Conservation (phyloP, 2,329 filamentous ascomycete species). For the Amesomyces nigricolor region DNA sequence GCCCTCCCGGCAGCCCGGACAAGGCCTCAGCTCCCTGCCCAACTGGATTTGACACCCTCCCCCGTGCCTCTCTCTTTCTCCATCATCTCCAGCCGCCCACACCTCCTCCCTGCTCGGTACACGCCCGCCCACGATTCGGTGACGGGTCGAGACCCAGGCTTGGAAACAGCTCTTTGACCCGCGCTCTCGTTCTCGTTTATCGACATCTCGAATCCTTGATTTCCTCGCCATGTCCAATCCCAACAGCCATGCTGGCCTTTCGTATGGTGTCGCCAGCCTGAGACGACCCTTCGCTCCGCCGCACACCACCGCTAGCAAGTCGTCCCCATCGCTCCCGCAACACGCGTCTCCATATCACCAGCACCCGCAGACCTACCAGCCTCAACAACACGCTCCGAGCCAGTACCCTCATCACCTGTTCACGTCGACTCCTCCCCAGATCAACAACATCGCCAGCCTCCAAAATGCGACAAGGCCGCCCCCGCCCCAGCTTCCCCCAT, state of each 20-base stretch:
- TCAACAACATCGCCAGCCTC: constrained; percentile 43
- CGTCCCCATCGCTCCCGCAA: constrained; percentile 48
- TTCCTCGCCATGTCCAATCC: constrained; percentile 32
- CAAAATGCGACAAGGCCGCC: constrained; percentile 40
- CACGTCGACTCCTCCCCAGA: constrained; percentile 42
- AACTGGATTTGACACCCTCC: constrained; percentile 20
- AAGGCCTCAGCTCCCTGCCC: constrained; percentile 2
- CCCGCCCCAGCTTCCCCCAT: constrained; percentile 43
- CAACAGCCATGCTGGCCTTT: constrained; percentile 49
- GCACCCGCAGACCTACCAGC: constrained; percentile 46
- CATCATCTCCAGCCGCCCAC: constrained; percentile 25
- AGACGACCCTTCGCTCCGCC: constrained; percentile 45
- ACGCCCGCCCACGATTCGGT: constrained; percentile 26
- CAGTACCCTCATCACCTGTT: constrained; percentile 51
- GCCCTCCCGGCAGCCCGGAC: neutral
- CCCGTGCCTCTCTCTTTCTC: constrained; percentile 19
- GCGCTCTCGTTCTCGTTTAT: constrained; percentile 14
- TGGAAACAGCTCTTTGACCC: constrained; percentile 17
- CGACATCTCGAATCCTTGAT: constrained; percentile 5
- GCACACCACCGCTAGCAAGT: constrained; percentile 48
- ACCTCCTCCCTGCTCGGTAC: constrained; percentile 27
- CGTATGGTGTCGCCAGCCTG: constrained; percentile 44
- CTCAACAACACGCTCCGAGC: constrained; percentile 45
- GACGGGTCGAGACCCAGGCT: constrained; percentile 25
- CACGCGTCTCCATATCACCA: constrained; percentile 52